phyloP scores from a whole-genome alignment of 192 early-diverging fungal species.

The Podila minutissima region DNA sequence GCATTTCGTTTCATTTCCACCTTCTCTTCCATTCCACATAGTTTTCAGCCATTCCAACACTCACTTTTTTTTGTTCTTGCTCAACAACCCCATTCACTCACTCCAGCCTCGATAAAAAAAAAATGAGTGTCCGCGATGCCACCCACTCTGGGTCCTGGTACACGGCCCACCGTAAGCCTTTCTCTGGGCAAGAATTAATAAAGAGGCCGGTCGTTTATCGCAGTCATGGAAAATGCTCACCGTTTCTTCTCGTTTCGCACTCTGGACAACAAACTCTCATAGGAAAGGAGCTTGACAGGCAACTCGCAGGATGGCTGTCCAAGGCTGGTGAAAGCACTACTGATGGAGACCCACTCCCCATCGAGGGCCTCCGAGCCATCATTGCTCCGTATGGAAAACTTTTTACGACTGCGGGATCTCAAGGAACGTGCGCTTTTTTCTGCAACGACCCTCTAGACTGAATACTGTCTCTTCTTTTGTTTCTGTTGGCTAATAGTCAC shows the following conservation, averaged over 20 bases:
- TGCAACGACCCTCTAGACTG: neutral
- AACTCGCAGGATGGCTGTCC: constrained; percentile 64
- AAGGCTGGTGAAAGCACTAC: constrained; percentile 45
- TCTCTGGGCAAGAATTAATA: too few species aligned
- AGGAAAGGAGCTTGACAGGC: constrained; percentile 54
- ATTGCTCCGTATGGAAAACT: constrained; percentile 75
- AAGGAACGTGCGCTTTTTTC: neutral
- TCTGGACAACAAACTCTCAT: too few species aligned
- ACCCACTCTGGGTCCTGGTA: constrained; percentile 83
- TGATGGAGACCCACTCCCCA: constrained; percentile 50
- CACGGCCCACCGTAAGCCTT: constrained; percentile 51
- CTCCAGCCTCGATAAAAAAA: neutral
- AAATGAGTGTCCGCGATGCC: constrained; percentile 54
- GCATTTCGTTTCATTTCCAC: constrained; percentile 2
- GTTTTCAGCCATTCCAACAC: neutral
- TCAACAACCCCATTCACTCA: neutral
- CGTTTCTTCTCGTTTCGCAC: too few species aligned
- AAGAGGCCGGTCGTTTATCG: too few species aligned
- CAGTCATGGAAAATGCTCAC: too few species aligned
- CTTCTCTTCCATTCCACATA: neutral
- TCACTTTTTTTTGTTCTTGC: neutral
- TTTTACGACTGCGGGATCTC: neutral
- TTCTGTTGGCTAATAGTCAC: constrained; percentile 65
- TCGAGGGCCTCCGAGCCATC: constrained; percentile 65
- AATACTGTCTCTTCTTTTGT: neutral